Base-by-base conservation (phyloP, 1,284 basidiomycete genomes). In the Leucoagaricus sp. region DNA sequence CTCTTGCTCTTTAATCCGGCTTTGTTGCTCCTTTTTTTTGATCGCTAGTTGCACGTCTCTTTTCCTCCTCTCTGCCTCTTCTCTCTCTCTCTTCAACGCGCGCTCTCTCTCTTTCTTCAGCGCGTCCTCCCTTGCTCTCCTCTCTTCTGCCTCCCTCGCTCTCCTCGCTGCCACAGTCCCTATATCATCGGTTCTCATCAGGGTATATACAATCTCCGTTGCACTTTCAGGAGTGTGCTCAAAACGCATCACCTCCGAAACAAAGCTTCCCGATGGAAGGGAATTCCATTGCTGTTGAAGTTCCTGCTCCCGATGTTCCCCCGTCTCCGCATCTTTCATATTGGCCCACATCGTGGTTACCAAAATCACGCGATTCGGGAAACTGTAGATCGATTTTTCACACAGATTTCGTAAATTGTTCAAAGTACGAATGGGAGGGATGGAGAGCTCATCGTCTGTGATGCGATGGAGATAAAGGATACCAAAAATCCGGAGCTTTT, bases 391-490 rank as follows among this genome's bases (percentile, higher is more conserved):
- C 17, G 49, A 50, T 36, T 49, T 19, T 17, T 49, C 47, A n/a
- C 54, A 55, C 29, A 55, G 7, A 4, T 15, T 49, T 19, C 36
- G 26, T n/a, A 55, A 29, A 15, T 36, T 9, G 6, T 8, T 36
- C 31, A 51, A 15, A 31, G 50, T 40, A 5, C 12, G 23, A 9
- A 33, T 31, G 9, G 47, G 21, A 9, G 48, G 29, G 10, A 19
- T 34, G n/a, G 28, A 17, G 12, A 41, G 41, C 28, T 49, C 28
- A 38, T 19, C 17, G 17, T 41, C 33, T 15, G 40, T 57, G 12
- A 46, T 57, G 19, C 44, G 41, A 19, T 51, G 55, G n/a, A 57
- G 55, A 17, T 50, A 57, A 12, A 56, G n/a, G 26, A 56, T 42
- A 5, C 54, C 54, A 7, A 28, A 29, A 19, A 56, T 42, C 47